Conservation (phyloP, 23 red algal genomes). For the Gracilaria vermiculophylla region DNA sequence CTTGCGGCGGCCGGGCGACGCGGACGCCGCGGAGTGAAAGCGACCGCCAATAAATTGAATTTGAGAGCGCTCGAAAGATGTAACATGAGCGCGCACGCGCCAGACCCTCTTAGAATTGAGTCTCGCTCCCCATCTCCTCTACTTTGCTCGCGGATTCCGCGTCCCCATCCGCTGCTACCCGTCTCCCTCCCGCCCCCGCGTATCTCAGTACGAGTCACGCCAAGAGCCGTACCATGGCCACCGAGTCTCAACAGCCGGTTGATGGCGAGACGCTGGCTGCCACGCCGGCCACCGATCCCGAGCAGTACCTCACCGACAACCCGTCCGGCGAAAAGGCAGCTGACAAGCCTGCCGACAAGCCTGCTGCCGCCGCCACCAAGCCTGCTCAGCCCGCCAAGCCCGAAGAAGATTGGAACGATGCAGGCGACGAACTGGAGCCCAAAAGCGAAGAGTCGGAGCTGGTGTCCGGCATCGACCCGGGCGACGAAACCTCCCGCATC, state of each 20-base stretch:
- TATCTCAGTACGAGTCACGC: neutral
- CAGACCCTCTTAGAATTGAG: no score
- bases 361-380: neutral
- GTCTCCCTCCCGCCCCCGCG: neutral
- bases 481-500: conserved; percentile 72
- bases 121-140: no score
- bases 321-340: conserved; percentile 5
- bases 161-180: neutral
- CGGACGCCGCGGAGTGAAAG: no score
- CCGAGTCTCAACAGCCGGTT: neutral
- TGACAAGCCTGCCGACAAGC: neutral
- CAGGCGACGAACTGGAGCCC: conserved; percentile 3
- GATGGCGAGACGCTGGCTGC: neutral
- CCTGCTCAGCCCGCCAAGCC: neutral
- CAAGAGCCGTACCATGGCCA: neutral
- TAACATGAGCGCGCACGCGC: no score
- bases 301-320: neutral
- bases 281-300: neutral
- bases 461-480: conserved; percentile 67
- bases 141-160: no score
- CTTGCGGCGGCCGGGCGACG: no score
- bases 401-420: conserved; percentile 16
- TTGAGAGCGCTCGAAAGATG: no score
- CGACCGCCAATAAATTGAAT: no score
- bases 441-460: neutral